Conservation (phyloP, 208 protist genomes). For the Trypanosomatidae sp. region DNA sequence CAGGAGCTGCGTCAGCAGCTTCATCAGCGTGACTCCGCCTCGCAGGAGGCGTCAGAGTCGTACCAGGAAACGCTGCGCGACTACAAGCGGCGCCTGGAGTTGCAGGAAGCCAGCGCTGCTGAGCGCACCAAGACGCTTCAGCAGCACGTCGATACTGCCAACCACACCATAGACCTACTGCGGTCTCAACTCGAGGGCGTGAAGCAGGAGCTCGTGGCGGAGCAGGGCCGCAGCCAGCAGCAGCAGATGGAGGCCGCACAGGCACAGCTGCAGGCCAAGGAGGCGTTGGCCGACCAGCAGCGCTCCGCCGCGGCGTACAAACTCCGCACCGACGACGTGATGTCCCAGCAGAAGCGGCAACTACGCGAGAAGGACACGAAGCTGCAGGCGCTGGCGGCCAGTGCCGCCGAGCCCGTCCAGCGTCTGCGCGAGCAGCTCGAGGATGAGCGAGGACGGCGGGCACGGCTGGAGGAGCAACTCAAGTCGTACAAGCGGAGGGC, state of each 20-base stretch:
- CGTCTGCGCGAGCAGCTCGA: slow-evolving; percentile 80
- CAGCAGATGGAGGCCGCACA: slow-evolving; percentile 43
- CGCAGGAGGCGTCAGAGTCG: slow-evolving; percentile 27
- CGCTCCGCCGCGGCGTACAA: slow-evolving; percentile 40
- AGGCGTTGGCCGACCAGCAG: slow-evolving; percentile 48
- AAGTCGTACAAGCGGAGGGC: slow-evolving; percentile 58
- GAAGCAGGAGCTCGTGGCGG: slow-evolving; percentile 48
- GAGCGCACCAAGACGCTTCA: slow-evolving; percentile 36
- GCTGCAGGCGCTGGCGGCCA: slow-evolving; percentile 65
- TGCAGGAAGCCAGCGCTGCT: slow-evolving; percentile 23
- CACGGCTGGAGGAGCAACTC: slow-evolving; percentile 73
- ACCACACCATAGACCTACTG: slow-evolving; percentile 58
- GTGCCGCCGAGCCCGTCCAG: slow-evolving; percentile 64
- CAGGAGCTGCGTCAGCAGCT: slow-evolving; percentile 41
- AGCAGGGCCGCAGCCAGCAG: slow-evolving; percentile 51
- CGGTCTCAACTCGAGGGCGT: slow-evolving; percentile 52
- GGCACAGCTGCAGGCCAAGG: slow-evolving; percentile 39
- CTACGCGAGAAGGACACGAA: slow-evolving; percentile 78
- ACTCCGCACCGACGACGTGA: slow-evolving; percentile 47
- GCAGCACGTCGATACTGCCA: slow-evolving; percentile 44
- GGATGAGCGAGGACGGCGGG: slow-evolving; percentile 76
- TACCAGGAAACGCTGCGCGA: slow-evolving; percentile 40
- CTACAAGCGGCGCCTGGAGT: slow-evolving; percentile 45
- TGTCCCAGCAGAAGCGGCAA: slow-evolving; percentile 70
- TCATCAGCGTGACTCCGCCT: slow-evolving; percentile 35